A percentile compares a stretch with the other conserved stretches of the same genome.
These are phyloP conservation scores for Cadophora sp. DNA, from an alignment of 2,329 filamentous ascomycete species.

Conservation along the genomic window DNA sequence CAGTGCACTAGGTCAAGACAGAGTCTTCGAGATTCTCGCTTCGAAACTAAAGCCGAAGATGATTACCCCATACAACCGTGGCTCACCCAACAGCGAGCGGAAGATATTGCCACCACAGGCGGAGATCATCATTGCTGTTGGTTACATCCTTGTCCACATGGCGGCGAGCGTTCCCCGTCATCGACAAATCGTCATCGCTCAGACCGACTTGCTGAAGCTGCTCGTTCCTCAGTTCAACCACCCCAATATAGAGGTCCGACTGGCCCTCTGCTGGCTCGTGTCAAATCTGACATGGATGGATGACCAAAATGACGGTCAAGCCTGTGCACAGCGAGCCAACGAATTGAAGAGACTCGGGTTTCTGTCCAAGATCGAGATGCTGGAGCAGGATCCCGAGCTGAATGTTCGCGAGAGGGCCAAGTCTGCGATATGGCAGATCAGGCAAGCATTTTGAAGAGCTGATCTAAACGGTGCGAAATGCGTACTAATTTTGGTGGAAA, in stretches of 20 bases:
- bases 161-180: slow-evolving; percentile 82
- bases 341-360: slow-evolving; percentile 78
- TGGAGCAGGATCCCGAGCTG: slow-evolving; percentile 74
- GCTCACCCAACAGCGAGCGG: slow-evolving; percentile 50
- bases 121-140: slow-evolving; percentile 78
- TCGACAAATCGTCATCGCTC: slow-evolving; percentile 77
- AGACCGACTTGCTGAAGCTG: slow-evolving; percentile 76
- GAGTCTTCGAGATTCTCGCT: slow-evolving; percentile 81
- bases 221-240: slow-evolving; percentile 78
- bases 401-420: slow-evolving; percentile 87
- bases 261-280: slow-evolving; percentile 81
- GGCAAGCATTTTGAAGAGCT: neutral
- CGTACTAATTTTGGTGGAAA: neutral
- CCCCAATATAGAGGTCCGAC: slow-evolving; percentile 74
- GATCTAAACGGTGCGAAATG: neutral
- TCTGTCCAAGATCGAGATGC: slow-evolving; percentile 65
- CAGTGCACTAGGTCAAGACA: slow-evolving; percentile 74
- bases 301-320: slow-evolving; percentile 69
- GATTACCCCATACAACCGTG: slow-evolving; percentile 59
- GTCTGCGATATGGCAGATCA: slow-evolving; percentile 77
- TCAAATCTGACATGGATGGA: slow-evolving; percentile 88
- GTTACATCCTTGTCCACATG: slow-evolving; percentile 86
- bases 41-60: slow-evolving; percentile 74
- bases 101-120: slow-evolving; percentile 62
- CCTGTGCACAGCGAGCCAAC: slow-evolving; percentile 69